Base-by-base conservation (phyloP, 1,284 basidiomycete genomes). In the Prillingera fragicola region DNA sequence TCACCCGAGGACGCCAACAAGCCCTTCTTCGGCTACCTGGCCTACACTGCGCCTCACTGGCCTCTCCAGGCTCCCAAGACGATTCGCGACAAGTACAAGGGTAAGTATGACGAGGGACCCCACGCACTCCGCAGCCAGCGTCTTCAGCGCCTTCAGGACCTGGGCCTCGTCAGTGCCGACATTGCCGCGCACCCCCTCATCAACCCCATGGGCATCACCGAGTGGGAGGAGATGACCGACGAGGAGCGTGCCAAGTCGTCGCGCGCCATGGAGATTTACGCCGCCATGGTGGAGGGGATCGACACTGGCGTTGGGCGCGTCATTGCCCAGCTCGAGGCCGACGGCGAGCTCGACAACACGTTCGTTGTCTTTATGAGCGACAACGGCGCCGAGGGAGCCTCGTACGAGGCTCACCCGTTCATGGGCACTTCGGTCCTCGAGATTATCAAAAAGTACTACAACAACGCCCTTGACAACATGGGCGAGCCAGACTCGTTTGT, bases 361-460 rank as follows among this genome's bases (percentile, higher is more conserved):
- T 54, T 69, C 18, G 43, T 70, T 29, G 49, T 70, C 22, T 70
- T 70, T 48, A 54, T 54, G 19, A 48, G 45, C 29, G 67, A 70
- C 41, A 70, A 70, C 43, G 67, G 66, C 8, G 66, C 65, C 2
- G 66, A 70, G 44, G 67, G 67, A 5, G 38, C 40, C 41, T 58
- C 45, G 39, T 46, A 45, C 55, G 46, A 52, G 29, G 52, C 55
- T 5, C 54, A 59, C 28, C 35, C 43, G n/a, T 38, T 38, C n/a
- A 31, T 57, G 13, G 50, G 53, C 3, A 25, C 55, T 3, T 40
- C 45, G 33, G 33, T 52, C 12, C 58, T 63, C 47, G 61, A 56
- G 31, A 43, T 49, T 14, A 48, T 54, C 43, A 41, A 43, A 27
- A 29, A 42, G 41, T 54, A 47, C 44, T 57, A 45, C 41, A 44